phyloP scores from a whole-genome alignment of 805 yeast genomes.

The Candida glaebosa region DNA sequence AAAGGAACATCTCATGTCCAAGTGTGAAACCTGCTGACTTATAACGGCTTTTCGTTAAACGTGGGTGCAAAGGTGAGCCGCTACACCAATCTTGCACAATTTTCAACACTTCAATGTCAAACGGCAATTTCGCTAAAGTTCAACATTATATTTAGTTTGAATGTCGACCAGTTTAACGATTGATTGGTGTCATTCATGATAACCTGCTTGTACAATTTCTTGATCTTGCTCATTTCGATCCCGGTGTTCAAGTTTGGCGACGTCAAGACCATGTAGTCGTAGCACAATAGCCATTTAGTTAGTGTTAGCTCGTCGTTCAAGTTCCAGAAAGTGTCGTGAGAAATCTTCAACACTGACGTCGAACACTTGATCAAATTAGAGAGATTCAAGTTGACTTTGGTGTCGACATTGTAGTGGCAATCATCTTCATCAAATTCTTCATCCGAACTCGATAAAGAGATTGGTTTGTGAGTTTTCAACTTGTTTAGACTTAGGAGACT shows the following conservation, averaged over 20 bases:
- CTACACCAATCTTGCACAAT: too few relatives aligned
- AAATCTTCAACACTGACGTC: conserved; percentile 14
- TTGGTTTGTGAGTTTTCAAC: conserved; percentile 6
- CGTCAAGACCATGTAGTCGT: conserved; percentile 26
- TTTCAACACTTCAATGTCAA: too few relatives aligned
- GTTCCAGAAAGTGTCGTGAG: conserved; percentile 4
- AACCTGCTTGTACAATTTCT: conserved; percentile 6
- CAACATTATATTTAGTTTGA: conserved; percentile 11
- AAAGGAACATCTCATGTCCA: too few relatives aligned
- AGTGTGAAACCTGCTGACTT: too few relatives aligned
- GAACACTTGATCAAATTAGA: conserved; percentile 19
- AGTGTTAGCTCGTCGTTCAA: conserved; percentile 33
- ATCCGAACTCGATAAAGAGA: conserved; percentile 18
- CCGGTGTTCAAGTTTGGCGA: conserved; percentile 5
- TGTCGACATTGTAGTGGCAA: conserved; percentile 8
- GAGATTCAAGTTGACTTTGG: conserved; percentile 17
- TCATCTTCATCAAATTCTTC: conserved; percentile 14
- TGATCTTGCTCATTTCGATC: conserved; percentile 7
- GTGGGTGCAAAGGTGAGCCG: too few relatives aligned
- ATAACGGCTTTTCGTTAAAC: too few relatives aligned
- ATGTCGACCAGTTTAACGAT: conserved; percentile 10
- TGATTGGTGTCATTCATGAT: not conserved
- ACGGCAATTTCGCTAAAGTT: conserved; percentile 1
- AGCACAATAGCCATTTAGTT: conserved; percentile 29
- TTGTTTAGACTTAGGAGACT: conserved; percentile 14